These are phyloP conservation scores for Kokia cookei DNA, from an alignment of 441 rosid species.

Conservation along the genomic window DNA sequence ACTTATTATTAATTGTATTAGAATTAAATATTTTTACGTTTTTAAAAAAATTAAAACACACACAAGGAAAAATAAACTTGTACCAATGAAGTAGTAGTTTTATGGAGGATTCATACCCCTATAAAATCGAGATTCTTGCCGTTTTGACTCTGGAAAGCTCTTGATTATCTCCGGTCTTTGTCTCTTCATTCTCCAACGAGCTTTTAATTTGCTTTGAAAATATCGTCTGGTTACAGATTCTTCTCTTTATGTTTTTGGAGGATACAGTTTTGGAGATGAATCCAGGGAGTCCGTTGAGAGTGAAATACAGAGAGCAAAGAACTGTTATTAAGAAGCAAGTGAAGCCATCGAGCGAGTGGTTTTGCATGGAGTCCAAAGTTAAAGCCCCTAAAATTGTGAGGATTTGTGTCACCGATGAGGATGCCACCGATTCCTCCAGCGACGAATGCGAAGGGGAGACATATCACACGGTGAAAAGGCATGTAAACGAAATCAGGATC, in stretches of 20 bases:
- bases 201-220: background rate
- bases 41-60: no score
- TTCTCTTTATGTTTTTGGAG: background rate
- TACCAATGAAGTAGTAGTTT: background rate
- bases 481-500: constrained; percentile 57
- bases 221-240: background rate
- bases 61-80: background rate
- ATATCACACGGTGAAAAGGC: constrained; percentile 42
- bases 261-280: background rate
- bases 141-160: constrained; percentile 42
- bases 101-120: constrained; percentile 30
- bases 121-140: constrained; percentile 37
- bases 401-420: constrained; percentile 60
- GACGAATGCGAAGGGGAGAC: constrained; percentile 40
- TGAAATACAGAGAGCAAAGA: constrained; percentile 52
- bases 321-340: constrained; percentile 23
- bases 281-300: constrained; percentile 12
- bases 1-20: no score
- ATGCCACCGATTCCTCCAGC: constrained; percentile 85
- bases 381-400: constrained; percentile 33
- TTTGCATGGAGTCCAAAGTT: background rate
- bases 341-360: constrained; percentile 14
- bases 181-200: background rate
- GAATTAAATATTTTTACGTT: no score
- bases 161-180: constrained; percentile 7